phyloP scores from a whole-genome alignment of 139 green algal species.

The Chlorella sp. region DNA sequence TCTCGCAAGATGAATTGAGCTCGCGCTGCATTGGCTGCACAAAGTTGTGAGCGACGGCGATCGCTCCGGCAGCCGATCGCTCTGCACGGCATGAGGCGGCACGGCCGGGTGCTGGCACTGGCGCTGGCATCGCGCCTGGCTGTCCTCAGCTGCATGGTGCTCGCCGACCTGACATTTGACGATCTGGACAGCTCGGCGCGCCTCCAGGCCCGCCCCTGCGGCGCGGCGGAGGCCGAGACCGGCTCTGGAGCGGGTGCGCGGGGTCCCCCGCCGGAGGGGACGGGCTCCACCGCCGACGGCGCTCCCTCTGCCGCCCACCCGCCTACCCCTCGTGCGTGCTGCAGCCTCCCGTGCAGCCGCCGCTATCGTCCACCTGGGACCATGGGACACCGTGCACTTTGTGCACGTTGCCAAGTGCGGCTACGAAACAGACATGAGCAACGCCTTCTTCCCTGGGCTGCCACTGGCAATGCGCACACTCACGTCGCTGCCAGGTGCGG shows the following conservation, averaged over 20 bases:
- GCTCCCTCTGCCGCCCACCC: neutral
- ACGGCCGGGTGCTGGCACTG: slow-evolving; percentile 24
- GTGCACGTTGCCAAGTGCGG: slow-evolving; percentile 71
- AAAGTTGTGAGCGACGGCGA: no score
- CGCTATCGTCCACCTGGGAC: slow-evolving; percentile 18
- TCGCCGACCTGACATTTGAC: slow-evolving; percentile 12
- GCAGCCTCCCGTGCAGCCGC: neutral
- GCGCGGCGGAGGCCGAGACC: neutral
- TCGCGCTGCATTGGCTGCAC: no score
- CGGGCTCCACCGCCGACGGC: neutral
- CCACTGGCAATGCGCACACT: slow-evolving; percentile 46
- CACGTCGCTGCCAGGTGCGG: no score
- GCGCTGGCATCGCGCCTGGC: slow-evolving; percentile 22
- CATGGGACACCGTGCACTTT: slow-evolving; percentile 91
- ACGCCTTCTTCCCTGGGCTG: slow-evolving; percentile 90
- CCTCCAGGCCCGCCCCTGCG: slow-evolving; percentile 32
- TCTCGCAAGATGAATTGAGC: neutral
- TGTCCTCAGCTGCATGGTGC: slow-evolving; percentile 21
- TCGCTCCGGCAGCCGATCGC: neutral
- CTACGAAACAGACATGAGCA: slow-evolving; percentile 91
- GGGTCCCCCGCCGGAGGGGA: neutral
- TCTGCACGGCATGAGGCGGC: no score
- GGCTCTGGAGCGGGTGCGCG: neutral
- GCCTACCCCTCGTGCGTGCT: neutral
- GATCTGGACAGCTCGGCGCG: slow-evolving; percentile 37